These are phyloP conservation scores for Wickerhamomyces subpelliculosus DNA, from an alignment of 805 yeast species.

Conservation along the genomic window DNA sequence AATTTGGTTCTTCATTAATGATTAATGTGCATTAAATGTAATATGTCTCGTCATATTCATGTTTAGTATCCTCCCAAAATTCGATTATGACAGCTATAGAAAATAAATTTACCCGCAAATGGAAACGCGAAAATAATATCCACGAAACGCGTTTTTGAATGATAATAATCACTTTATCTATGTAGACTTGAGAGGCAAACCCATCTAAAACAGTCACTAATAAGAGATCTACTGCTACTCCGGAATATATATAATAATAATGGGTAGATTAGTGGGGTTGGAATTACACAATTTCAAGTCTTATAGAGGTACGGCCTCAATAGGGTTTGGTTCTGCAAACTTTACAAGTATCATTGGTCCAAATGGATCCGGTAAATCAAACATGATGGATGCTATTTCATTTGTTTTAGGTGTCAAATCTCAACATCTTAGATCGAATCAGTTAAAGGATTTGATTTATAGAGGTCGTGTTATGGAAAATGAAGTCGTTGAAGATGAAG, in stretches of 20 bases:
- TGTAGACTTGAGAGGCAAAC: too few relatives aligned
- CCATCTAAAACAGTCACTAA: neutral
- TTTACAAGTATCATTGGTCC: constrained; percentile 95
- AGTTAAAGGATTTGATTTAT: constrained; percentile 71
- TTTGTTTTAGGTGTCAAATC: constrained; percentile 86
- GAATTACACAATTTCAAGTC: constrained; percentile 89
- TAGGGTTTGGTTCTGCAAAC: constrained; percentile 76
- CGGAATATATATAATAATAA: too few relatives aligned
- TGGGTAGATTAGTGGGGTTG: constrained; percentile 80
- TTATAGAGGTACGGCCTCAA: constrained; percentile 64
- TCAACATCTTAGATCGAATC: constrained; percentile 65
- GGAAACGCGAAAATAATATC: too few relatives aligned
- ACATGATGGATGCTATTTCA: constrained; percentile 95
- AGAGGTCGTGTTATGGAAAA: constrained; percentile 48
- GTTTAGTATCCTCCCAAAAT: too few relatives aligned
- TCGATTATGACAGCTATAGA: too few relatives aligned
- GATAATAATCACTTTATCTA: too few relatives aligned
- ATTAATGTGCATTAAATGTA: too few relatives aligned
- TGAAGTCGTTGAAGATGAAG: constrained; percentile 19
- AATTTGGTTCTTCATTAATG: too few relatives aligned
- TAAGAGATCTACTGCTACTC: too few relatives aligned
- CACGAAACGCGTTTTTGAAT: too few relatives aligned
- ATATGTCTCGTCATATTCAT: too few relatives aligned
- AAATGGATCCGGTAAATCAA: constrained; percentile 97
- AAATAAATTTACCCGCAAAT: too few relatives aligned